Base-by-base conservation (phyloP, 1,284 basidiomycete species). In the Acaromyces ingoldii region DNA sequence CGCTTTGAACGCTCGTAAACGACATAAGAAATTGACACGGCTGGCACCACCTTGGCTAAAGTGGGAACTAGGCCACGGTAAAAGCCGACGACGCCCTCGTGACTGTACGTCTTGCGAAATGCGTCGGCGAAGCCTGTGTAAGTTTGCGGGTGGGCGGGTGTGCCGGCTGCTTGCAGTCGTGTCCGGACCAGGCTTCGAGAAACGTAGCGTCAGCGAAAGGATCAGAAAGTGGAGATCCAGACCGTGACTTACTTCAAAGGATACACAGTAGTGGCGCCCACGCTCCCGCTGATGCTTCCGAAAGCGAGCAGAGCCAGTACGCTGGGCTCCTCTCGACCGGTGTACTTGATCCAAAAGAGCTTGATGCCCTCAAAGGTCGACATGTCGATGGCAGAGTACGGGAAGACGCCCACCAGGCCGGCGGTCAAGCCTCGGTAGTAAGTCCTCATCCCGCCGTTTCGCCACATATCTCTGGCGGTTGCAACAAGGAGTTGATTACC, bases 111-210 rank as follows among this genome's bases (percentile, higher is more conserved):
- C 74, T 86, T 86, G 39, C 80, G 76, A 5, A 83, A 82, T 5
- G 96, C 95, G 74, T 99, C 95, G 77, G 82, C 77, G 56, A 93
- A 86, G 22, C 92, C 91, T 2, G 82, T 83, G 76, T 99, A 99
- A 37, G 48, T 31, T 11, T 38, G 38, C 1, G 65, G 72, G 47
- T 75, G 72, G 1, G 71, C 67, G 0, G 70, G 70, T 2, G 71
- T 74, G 1, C 95, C 95, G 0, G 91, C 91, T 1, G 95, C 95
- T 77, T 99, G 95, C 54, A 98, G 76, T 43, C 93, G 84, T 9
- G 95, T 99, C 25, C 93, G 83, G 19, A 99, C 86, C 33, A 98
- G 82, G 77, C 95, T 97, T 61, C 19, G 33, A 46, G 25, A 11
- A 17, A 34, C 9, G 6, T 7, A 38, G 13, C 30, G 10, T 42